These are phyloP conservation scores for Macrophomina phaseolina DNA, from an alignment of 2,329 filamentous ascomycete species.

Conservation along the genomic window DNA sequence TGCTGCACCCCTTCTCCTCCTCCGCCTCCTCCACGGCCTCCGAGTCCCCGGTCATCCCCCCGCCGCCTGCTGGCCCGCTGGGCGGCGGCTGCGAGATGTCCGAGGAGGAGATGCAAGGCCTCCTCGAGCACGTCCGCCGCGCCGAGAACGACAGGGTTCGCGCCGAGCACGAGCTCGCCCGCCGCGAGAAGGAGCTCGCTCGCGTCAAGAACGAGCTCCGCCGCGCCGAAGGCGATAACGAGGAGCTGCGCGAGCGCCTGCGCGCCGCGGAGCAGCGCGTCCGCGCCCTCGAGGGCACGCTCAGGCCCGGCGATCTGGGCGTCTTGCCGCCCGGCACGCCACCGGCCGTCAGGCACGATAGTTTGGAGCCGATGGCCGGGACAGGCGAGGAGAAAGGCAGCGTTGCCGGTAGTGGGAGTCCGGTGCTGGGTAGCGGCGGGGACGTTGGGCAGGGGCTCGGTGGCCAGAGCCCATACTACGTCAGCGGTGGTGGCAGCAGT, in stretches of 20 bases:
- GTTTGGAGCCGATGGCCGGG: background rate
- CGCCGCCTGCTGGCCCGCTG: background rate
- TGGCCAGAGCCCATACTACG: background rate
- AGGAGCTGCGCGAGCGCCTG: slow-evolving; percentile 4
- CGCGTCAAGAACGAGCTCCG: slow-evolving; percentile 22
- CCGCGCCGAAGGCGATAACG: slow-evolving; percentile 6
- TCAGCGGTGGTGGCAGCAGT: too few species aligned
- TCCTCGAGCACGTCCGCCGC: slow-evolving; percentile 19
- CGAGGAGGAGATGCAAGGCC: slow-evolving; percentile 17
- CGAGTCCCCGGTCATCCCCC: background rate
- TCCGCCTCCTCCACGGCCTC: background rate
- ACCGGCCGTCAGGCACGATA: background rate
- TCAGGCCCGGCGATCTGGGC: slow-evolving; percentile 2
- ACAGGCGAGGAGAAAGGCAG: background rate
- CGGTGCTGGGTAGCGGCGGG: too few species aligned
- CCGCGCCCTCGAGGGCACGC: slow-evolving; percentile 4
- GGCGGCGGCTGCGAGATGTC: slow-evolving; percentile 9
- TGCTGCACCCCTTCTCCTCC: background rate
- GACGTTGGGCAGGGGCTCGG: background rate
- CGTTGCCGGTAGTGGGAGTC: background rate
- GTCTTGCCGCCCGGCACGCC: slow-evolving; percentile 6
- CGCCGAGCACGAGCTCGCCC: slow-evolving; percentile 6
- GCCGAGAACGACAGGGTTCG: slow-evolving; percentile 11
- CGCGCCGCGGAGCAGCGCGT: background rate
- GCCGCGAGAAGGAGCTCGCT: slow-evolving; percentile 21